phyloP scores from a whole-genome alignment of 345 rosid species.

The Euphorbia tirucalli region DNA sequence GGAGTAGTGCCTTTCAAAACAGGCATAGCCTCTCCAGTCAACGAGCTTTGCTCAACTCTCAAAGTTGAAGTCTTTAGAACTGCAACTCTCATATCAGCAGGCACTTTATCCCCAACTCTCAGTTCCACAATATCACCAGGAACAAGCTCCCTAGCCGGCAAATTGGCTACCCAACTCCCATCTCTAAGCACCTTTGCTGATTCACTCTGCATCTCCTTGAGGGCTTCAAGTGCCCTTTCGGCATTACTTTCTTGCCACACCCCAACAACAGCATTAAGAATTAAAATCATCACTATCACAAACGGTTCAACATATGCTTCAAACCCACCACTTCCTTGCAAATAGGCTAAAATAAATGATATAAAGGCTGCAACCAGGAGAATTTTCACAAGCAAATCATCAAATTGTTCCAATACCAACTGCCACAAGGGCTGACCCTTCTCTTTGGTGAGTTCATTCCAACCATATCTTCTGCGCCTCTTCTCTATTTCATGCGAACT shows the following conservation, averaged over 20 bases:
- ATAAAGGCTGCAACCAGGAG: constrained; percentile 82
- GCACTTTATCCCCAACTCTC: constrained; percentile 81
- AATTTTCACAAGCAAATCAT: constrained; percentile 86
- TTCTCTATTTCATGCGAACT: constrained; percentile 57
- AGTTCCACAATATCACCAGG: constrained; percentile 87
- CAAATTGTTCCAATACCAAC: constrained; percentile 73
- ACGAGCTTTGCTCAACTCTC: constrained; percentile 84
- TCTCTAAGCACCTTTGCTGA: constrained; percentile 73
- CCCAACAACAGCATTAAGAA: constrained; percentile 81
- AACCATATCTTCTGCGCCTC: constrained; percentile 60
- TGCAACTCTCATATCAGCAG: constrained; percentile 85
- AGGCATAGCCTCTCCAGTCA: constrained; percentile 97
- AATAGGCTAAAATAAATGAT: constrained; percentile 74
- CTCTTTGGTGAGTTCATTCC: constrained; percentile 85
- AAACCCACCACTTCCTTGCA: constrained; percentile 50
- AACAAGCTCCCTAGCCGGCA: constrained; percentile 89
- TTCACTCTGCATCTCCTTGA: constrained; percentile 90
- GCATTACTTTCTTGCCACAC: constrained; percentile 97
- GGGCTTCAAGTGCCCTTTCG: constrained; percentile 89
- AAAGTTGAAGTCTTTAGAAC: constrained; percentile 68
- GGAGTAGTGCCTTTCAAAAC: constrained; percentile 62
- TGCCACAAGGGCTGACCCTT: constrained; percentile 86
- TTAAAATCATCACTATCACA: constrained; percentile 72
- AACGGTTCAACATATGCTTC: constrained; percentile 86
- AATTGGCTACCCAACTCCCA: constrained; percentile 51